These are phyloP conservation scores for Protea cynaroides DNA, from an alignment of 164 flowering plant genomes.

Conservation along the genomic window DNA sequence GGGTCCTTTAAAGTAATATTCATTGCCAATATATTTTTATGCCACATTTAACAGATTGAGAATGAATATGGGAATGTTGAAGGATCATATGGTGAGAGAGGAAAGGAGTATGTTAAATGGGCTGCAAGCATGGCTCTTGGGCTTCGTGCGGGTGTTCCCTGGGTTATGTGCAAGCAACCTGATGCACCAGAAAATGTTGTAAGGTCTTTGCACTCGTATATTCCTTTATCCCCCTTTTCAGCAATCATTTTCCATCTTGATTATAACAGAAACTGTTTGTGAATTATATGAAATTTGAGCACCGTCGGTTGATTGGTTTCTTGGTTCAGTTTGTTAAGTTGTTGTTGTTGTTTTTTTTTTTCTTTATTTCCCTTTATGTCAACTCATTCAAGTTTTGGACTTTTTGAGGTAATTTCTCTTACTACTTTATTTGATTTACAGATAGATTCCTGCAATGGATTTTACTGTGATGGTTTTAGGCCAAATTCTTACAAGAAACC, in stretches of 20 bases:
- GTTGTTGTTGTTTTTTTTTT: neutral
- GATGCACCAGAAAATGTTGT: slow-evolving; percentile 77
- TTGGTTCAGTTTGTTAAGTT: too few species aligned
- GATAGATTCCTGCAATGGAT: slow-evolving; percentile 91
- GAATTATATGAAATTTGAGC: too few species aligned
- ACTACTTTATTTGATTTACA: slow-evolving; percentile 24
- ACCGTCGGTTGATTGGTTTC: too few species aligned
- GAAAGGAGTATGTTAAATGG: slow-evolving; percentile 78
- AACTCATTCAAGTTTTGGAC: neutral
- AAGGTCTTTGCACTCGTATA: slow-evolving; percentile 11
- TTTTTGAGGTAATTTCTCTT: neutral
- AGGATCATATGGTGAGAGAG: slow-evolving; percentile 45
- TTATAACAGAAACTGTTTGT: neutral
- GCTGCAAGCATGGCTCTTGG: slow-evolving; percentile 86
- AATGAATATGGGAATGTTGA: slow-evolving; percentile 92
- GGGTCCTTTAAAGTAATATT: neutral
- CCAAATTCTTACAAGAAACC: slow-evolving; percentile 83
- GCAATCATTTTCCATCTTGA: neutral
- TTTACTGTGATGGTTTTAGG: slow-evolving; percentile 80
- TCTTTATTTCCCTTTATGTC: too few species aligned
- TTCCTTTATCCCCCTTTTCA: neutral
- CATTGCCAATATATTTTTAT: neutral
- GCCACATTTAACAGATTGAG: slow-evolving; percentile 60
- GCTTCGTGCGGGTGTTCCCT: slow-evolving; percentile 92
- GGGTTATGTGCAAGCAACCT: slow-evolving; percentile 95